A percentile compares a stretch with the other conserved stretches of the same genome.
Evolutionary conservation across 306 rosid genomes (phyloP).

Genomic region (Malus asiatica): DNA sequence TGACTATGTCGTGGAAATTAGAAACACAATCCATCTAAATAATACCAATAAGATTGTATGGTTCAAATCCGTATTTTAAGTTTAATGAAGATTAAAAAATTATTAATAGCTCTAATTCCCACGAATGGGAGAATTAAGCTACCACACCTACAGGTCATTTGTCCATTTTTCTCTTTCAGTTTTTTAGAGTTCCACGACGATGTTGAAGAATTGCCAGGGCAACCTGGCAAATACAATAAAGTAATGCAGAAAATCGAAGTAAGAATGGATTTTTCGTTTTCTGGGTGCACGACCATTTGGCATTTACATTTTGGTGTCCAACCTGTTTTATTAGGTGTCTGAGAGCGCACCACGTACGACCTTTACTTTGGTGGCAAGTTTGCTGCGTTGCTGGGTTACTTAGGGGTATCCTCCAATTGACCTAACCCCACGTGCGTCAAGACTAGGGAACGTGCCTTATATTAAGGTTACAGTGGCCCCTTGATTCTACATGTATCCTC

Average conservation of each 20-base stretch:
- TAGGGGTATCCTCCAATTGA: background rate
- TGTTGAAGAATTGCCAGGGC: constrained; percentile 2
- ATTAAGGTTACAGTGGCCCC: background rate
- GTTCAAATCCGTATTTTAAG: constrained; percentile 7
- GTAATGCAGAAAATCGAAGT: constrained; percentile 4
- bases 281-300: background rate
- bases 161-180: background rate
- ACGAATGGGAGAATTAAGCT: constrained; percentile 23
- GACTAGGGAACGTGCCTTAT: too few species aligned
- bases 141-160: background rate
- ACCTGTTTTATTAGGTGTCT: background rate
- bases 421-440: background rate
- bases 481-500: too few species aligned
- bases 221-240: constrained; percentile 22
- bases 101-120: constrained; percentile 1
- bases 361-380: background rate
- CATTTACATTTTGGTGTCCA: background rate
- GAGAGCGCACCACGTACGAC: background rate
- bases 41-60: background rate
- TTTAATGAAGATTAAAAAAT: background rate
- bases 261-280: background rate
- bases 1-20: background rate
- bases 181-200: background rate
- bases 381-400: background rate
- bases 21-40: background rate